These are phyloP conservation scores for Fusarium anguioides DNA, from an alignment of 2,329 filamentous ascomycete genomes.

Conservation along the genomic window DNA sequence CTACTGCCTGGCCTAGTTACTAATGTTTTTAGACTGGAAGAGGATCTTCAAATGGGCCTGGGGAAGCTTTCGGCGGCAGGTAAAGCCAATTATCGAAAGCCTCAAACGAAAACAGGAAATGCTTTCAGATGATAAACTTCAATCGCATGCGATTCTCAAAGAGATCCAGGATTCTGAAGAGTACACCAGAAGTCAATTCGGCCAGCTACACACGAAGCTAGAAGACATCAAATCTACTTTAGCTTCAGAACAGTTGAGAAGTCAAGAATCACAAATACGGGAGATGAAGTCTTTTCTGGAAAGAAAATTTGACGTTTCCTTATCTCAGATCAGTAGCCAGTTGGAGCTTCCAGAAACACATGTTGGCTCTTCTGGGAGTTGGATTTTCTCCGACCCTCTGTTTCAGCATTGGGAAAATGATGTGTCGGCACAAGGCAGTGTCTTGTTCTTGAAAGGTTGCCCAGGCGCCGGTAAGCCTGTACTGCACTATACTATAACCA, in stretches of 20 bases:
- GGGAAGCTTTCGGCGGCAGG: accelerated
- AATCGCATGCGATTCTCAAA: not conserved
- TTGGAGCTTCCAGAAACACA: accelerated
- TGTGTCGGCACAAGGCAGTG: accelerated
- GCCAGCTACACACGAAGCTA: accelerated
- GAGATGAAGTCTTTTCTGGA: not conserved
- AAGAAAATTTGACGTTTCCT: not conserved
- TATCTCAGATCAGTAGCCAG: accelerated
- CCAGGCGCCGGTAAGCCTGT: not conserved
- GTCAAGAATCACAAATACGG: accelerated
- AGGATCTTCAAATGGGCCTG: accelerated
- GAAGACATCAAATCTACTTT: not conserved
- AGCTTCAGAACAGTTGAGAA: accelerated
- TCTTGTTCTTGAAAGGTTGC: not conserved
- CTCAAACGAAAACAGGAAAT: not conserved
- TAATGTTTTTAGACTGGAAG: not conserved
- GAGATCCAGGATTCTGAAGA: not conserved
- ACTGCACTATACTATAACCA: too few relatives aligned
- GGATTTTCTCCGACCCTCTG: accelerated
- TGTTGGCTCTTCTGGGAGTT: accelerated
- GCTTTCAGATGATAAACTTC: not conserved
- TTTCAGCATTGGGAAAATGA: accelerated
- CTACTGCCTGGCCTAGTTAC: too few relatives aligned
- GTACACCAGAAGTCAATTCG: accelerated
- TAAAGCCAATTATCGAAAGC: not conserved